phyloP scores from a whole-genome alignment of 495 filamentous ascomycete species.

The Cercophora sp. region DNA sequence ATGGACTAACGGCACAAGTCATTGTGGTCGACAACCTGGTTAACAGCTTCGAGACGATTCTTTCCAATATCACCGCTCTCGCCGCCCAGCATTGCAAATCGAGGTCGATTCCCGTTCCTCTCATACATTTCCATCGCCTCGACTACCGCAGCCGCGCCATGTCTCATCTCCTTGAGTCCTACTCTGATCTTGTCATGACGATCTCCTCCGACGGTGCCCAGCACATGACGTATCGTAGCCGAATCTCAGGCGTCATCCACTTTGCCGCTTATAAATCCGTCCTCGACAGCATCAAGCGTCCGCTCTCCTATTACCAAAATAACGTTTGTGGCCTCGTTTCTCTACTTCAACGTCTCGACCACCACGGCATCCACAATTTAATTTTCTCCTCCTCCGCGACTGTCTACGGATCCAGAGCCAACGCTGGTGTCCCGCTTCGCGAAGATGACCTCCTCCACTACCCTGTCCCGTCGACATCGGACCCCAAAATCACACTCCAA shows the following conservation, averaged over 20 bases:
- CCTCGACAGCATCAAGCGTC: slow-evolving; percentile 40
- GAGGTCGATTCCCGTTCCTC: slow-evolving; percentile 36
- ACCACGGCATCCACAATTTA: slow-evolving; percentile 60
- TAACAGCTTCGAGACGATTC: slow-evolving; percentile 54
- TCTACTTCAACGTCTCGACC: slow-evolving; percentile 50
- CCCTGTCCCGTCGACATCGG: slow-evolving; percentile 9
- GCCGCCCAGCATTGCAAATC: slow-evolving; percentile 45
- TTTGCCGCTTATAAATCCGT: slow-evolving; percentile 46
- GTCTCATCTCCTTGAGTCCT: slow-evolving; percentile 24
- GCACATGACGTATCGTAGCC: slow-evolving; percentile 41
- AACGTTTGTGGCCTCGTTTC: slow-evolving; percentile 62
- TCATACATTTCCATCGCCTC: slow-evolving; percentile 51
- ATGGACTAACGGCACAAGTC: slow-evolving; percentile 26
- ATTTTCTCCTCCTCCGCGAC: slow-evolving; percentile 63
- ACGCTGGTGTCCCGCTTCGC: slow-evolving; percentile 49
- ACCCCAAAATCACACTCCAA: not conserved
- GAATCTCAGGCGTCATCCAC: slow-evolving; percentile 59
- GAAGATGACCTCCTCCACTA: slow-evolving; percentile 61
- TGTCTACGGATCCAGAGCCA: slow-evolving; percentile 57
- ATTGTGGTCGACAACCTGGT: slow-evolving; percentile 61
- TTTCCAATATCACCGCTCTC: slow-evolving; percentile 49
- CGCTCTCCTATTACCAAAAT: slow-evolving; percentile 61
- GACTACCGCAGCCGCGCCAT: slow-evolving; percentile 50
- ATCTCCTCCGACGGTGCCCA: slow-evolving; percentile 41
- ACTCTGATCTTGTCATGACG: slow-evolving; percentile 30